These are phyloP conservation scores for Phoma sp. DNA, from an alignment of 2,329 filamentous ascomycete species.

Conservation along the genomic window DNA sequence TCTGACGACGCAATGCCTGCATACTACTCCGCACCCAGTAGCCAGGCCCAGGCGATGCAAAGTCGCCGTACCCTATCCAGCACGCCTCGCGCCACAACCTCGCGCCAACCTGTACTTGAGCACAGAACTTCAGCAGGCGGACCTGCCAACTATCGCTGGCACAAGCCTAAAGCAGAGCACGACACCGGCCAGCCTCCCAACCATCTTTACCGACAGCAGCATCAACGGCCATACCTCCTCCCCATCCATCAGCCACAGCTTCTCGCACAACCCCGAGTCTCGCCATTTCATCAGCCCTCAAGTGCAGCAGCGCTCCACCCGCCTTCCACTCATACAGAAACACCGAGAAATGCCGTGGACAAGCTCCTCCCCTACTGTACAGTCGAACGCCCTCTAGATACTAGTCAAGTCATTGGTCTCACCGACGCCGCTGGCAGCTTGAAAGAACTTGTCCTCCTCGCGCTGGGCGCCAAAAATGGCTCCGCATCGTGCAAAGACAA, in stretches of 20 bases:
- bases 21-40: no score
- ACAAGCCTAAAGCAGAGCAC: no score
- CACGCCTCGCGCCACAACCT: no score
- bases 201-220: not conserved
- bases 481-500: conserved; percentile 13
- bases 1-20: no score
- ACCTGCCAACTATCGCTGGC: no score
- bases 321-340: not conserved
- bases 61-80: no score
- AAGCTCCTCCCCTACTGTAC: conserved; percentile 43
- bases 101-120: no score
- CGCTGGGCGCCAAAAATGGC: conserved; percentile 29
- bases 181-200: not conserved
- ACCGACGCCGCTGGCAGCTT: conserved; percentile 43
- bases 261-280: no score
- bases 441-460: conserved; percentile 39
- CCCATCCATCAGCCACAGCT: not conserved
- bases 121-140: no score
- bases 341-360: conserved; percentile 16
- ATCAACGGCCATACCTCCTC: not conserved
- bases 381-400: conserved; percentile 21
- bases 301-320: not conserved
- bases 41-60: no score
- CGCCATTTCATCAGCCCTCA: not conserved
- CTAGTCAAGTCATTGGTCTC: conserved; percentile 36